Evolutionary conservation across 805 yeast genomes (phyloP), one percentile per base, ranked within the genome.

Genomic region (Suhomyces tanzawaensis): DNA sequence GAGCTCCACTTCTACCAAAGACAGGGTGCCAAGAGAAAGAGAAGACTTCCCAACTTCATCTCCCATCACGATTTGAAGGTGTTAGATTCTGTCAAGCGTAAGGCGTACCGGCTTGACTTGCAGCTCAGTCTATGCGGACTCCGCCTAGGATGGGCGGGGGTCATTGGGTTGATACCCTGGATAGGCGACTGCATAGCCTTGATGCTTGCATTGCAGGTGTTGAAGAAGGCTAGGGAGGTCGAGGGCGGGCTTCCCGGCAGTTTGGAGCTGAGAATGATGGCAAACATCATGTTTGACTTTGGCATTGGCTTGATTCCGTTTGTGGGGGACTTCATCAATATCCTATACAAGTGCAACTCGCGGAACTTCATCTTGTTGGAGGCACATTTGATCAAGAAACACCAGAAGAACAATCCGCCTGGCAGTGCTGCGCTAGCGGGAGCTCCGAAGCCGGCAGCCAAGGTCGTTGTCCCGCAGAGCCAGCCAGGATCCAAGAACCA

Each of bases 121-220:
- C 71, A 62, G 42, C 53, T 67, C 43, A 59, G 66, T 36, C 17
- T 66, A 12, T 66, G 72, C 46, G 73, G 73, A 3, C 34, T 61
- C 3, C 49, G 72, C 29, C 36, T 66, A 7, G 73, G 73, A 4
- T 66, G 71, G 72, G 68, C 72, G 0, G 72, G 68, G 1, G 37
- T 68, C 21, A 61, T 68, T 34, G 72, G 72, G 5, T 48, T 68
- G 11, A 46, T 68, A 36, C 73, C 73, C 2, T 64, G 71, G 70
- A 44, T 66, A 19, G 73, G 73, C 3, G 68, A 66, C 41, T 19
- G 57, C 11, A 51, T 68, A 34, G 57, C 60, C 4, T 36, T 48
- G 7, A 46, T 26, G n/a, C 49, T 66, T 14, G 68, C 71, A 1
- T 36, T 62, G 32, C 58, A 50, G 30, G 17, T 68, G 14, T 47